Base-by-base conservation (phyloP, 169 alveolate species). In the Cryptosporidium meleagridis region DNA sequence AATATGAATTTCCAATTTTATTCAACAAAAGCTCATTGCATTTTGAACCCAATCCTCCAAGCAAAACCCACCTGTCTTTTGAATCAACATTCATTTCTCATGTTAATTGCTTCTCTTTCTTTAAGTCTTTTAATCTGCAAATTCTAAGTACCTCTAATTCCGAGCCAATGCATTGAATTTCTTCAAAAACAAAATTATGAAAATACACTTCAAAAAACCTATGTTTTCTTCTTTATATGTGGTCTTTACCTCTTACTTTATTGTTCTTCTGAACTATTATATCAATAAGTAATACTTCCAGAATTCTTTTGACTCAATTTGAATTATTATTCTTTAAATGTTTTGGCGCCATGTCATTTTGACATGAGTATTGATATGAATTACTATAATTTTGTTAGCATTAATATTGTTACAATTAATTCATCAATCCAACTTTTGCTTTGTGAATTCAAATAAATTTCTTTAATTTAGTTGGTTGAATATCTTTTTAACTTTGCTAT, bases 1-100 rank as follows among this genome's bases (percentile, higher is more conserved):
- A 80, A 62, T 39, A 80, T n/a, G 62, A 55, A 59, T 37, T 12
- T 35, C 41, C 44, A 4, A 6, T 8, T 16, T 41, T 45, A 62
- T 14, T n/a, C 18, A 45, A 14, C 45, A 80, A 9, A 21, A n/a
- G 12, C 51, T 37, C 51, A 37, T 65, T 23, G 51, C 72, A 65
- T 23, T 65, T 29, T 1, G 72, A 31, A 33, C 14, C 52, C 3
- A 65, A 33, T 10, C 59, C 75, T 61, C 89, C 89, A n/a, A 80
- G 67, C 37, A 65, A 41, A 7, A 80, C 75, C 89, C 89, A 80
- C 68, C 89, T 80, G 3, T 72, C 70, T 33, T 33, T 72, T 10
- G 70, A 72, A 3, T 65, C 72, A n/a, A n/a, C 2, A 33, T 7
- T 21, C 72, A 65, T 65, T 37, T 65, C 44, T 65, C 51, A 55